Conservation (phyloP, 2,329 filamentous ascomycete genomes). For the Dothideomycetes sp. region DNA sequence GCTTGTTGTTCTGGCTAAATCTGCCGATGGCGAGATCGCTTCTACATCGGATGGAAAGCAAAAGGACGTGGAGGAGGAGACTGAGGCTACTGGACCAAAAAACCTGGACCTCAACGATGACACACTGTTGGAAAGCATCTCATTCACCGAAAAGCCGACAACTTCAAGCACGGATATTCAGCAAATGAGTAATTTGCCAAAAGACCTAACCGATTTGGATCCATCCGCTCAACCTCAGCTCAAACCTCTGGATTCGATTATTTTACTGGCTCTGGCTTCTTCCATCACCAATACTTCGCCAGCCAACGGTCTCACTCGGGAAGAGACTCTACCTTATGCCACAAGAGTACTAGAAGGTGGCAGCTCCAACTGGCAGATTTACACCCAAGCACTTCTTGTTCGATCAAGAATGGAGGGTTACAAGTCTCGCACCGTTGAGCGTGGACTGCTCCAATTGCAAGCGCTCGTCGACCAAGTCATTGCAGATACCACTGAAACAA, state of each 20-base stretch:
- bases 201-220: constrained; percentile 51
- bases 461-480: constrained; percentile 92
- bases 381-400: constrained; percentile 85
- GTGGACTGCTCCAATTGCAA: constrained; percentile 84
- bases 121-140: constrained; percentile 77
- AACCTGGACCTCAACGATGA: constrained; percentile 80
- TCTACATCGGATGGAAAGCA: constrained; percentile 3
- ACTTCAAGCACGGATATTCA: constrained; percentile 24
- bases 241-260: constrained; percentile 75
- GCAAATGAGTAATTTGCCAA: constrained; percentile 44
- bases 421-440: constrained; percentile 74
- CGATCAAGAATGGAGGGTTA: constrained; percentile 84
- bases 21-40: constrained; percentile 31
- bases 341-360: constrained; percentile 78
- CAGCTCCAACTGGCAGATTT: constrained; percentile 94
- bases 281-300: constrained; percentile 86
- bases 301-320: constrained; percentile 73
- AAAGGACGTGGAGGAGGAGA: constrained; percentile 4
- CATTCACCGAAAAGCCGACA: constrained; percentile 52
- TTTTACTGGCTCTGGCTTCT: constrained; percentile 67
- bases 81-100: constrained; percentile 21
- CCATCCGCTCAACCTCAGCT: constrained; percentile 76
- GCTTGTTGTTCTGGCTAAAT: constrained; percentile 80
- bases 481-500: constrained; percentile 56
- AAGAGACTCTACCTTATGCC: constrained; percentile 87